Evolutionary conservation across 768 basidiomycete genomes (phyloP), one percentile per base, ranked within the genome.

Genomic region (Cubamyces lactineus): DNA sequence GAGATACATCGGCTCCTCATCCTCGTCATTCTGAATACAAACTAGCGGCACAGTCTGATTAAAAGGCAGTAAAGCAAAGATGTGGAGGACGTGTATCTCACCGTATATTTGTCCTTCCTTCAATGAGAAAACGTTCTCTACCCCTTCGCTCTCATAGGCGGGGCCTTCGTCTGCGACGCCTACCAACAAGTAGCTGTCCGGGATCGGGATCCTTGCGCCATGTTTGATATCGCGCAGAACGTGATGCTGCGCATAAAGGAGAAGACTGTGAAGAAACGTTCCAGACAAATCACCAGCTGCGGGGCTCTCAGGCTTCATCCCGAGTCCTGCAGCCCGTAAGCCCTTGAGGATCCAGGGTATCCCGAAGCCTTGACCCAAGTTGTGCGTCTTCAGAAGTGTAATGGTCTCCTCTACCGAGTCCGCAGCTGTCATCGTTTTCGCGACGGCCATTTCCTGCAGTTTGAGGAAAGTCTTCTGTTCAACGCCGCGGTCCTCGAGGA

Each of bases 91-190:
- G 24, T 34, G 9, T 34, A 39, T 69, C 80, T 47, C 65, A 89
- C 91, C 90, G 63, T 85, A 93, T 3, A 94, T 86, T 64, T 88
- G 76, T 1, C 82, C 84, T 62, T 80, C 79, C 5, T 73, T 71
- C 15, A 93, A 74, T 38, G 70, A 76, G 69, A 78, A 87, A 1
- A 89, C 81, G 63, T 88, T 80, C 40, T 80, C 68, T 54, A 74
- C 69, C 1, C 86, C 86, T n/a, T 72, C 75, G 8, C 71, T 55
- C 21, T 69, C 70, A 63, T 91, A 90, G 0, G 86, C 84, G 0
- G 86, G 84, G 0, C 91, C 91, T 73, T 94, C 91, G 67, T 95
- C 93, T 3, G 91, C 88, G 9, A 94, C 82, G 0, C 94, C 93
- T 12, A 93, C 89, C 0, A 95, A 79, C 26, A 86, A 78, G 61